Percentiles rank a stretch among this genome's conserved stretches.
These are phyloP conservation scores for Pseudopithomyces maydicus DNA, from an alignment of 2,329 filamentous ascomycete species.

Conservation along the genomic window DNA sequence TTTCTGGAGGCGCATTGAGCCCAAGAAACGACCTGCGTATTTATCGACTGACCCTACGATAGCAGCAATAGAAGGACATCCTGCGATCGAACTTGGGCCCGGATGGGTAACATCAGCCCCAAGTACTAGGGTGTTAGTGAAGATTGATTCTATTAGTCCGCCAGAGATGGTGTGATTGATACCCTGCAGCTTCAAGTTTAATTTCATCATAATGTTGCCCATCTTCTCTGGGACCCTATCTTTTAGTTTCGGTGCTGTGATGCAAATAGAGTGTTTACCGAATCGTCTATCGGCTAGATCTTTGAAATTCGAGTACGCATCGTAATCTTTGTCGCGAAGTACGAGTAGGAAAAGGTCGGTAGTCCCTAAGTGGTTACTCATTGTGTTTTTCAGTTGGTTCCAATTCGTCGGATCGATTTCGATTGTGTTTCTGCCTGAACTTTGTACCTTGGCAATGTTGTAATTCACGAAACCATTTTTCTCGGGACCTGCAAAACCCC, in stretches of 20 bases:
- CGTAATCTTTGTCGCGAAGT: conserved; percentile 4
- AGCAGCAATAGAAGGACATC: conserved; percentile 47
- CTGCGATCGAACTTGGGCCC: conserved; percentile 15
- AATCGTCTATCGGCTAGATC: background rate
- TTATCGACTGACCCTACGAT: conserved; percentile 48
- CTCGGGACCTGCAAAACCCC: too few relatives aligned
- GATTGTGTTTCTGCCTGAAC: too few relatives aligned
- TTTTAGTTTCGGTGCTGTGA: conserved; percentile 6
- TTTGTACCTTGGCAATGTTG: too few relatives aligned
- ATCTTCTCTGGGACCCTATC: conserved; percentile 10
- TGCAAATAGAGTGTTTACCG: conserved; percentile 21
- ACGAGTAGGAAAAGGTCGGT: background rate
- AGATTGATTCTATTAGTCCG: background rate
- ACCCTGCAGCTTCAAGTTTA: conserved; percentile 32
- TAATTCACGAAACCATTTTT: too few relatives aligned
- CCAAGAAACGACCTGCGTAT: conserved; percentile 36
- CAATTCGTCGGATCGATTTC: too few relatives aligned
- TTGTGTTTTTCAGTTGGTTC: too few relatives aligned
- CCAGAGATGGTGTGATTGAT: conserved; percentile 22
- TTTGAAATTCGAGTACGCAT: background rate
- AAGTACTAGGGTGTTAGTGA: conserved; percentile 43
- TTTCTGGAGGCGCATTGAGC: conserved; percentile 43
- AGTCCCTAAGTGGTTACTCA: too few relatives aligned
- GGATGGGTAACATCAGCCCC: conserved; percentile 54
- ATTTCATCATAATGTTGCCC: conserved; percentile 32